A percentile compares a stretch with the other conserved stretches of the same genome.
Conservation (phyloP, 306 rosid genomes). For the Vachellia collinsii region DNA sequence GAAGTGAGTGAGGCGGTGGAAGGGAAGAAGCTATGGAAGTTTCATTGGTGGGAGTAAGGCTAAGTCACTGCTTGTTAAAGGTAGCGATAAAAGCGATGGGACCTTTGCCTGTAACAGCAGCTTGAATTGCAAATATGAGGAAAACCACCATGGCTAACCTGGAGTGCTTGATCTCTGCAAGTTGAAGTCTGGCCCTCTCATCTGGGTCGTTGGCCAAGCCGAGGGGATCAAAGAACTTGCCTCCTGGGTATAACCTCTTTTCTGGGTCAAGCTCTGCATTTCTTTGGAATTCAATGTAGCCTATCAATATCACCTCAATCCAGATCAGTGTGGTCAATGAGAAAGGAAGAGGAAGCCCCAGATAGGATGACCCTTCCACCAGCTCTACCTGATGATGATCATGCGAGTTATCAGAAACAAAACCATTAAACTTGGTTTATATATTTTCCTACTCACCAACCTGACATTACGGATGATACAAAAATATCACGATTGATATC, state of each 20-base stretch:
- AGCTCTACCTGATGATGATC: slow-evolving; percentile 70
- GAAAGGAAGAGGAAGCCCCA: slow-evolving; percentile 78
- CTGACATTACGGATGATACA: neutral
- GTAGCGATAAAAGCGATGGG: slow-evolving; percentile 72
- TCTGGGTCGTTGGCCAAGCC: slow-evolving; percentile 67
- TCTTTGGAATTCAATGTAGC: slow-evolving; percentile 82
- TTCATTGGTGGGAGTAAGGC: slow-evolving; percentile 8
- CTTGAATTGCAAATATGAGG: slow-evolving; percentile 77
- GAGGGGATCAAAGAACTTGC: slow-evolving; percentile 74
- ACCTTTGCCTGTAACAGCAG: slow-evolving; percentile 79
- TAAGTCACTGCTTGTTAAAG: slow-evolving; percentile 64
- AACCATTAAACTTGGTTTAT: neutral
- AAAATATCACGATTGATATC: neutral
- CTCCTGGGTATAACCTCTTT: slow-evolving; percentile 81
- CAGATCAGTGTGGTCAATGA: slow-evolving; percentile 67
- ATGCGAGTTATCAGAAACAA: neutral
- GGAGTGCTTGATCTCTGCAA: slow-evolving; percentile 82
- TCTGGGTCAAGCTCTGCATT: slow-evolving; percentile 84
- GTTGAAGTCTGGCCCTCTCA: slow-evolving; percentile 69
- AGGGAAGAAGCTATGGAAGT: slow-evolving; percentile 5
- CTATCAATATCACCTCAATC: slow-evolving; percentile 79
- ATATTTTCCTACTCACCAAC: slow-evolving; percentile 5
- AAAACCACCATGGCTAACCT: slow-evolving; percentile 81
- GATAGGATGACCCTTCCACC: slow-evolving; percentile 76
- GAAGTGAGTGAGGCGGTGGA: neutral